phyloP scores from a whole-genome alignment of 441 rosid genomes.

The Brassica balearica region DNA sequence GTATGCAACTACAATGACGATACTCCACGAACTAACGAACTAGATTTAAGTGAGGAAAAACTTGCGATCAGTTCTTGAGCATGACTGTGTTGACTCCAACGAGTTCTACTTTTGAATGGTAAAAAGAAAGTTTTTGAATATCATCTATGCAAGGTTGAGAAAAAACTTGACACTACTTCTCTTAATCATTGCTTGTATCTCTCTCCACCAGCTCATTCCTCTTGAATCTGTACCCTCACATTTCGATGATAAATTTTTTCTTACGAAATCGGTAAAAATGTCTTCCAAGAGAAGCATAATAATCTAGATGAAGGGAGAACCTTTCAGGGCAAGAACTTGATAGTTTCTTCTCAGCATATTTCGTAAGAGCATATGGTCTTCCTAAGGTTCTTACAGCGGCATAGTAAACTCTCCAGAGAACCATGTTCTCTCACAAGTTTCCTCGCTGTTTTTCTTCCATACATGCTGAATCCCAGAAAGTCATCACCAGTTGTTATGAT shows the following conservation, averaged over 20 bases:
- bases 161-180: slow-evolving; percentile 51
- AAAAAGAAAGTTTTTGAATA: slow-evolving; percentile 15
- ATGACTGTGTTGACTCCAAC: background rate
- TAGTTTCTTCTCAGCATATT: slow-evolving; percentile 84
- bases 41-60: background rate
- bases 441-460: slow-evolving; percentile 77
- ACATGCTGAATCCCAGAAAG: slow-evolving; percentile 62
- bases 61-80: background rate
- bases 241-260: slow-evolving; percentile 52
- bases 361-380: slow-evolving; percentile 72
- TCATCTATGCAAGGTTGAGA: slow-evolving; percentile 39
- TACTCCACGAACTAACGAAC: background rate
- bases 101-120: background rate
- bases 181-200: slow-evolving; percentile 64
- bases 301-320: slow-evolving; percentile 46
- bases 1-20: background rate
- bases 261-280: background rate
- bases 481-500: no score
- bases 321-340: slow-evolving; percentile 78
- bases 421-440: slow-evolving; percentile 86
- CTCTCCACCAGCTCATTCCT: slow-evolving; percentile 75
- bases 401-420: slow-evolving; percentile 73
- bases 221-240: slow-evolving; percentile 69
- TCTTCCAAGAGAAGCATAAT: background rate
- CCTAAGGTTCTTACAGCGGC: slow-evolving; percentile 86